Conservation (phyloP, 2,329 filamentous ascomycete species). For the Domatiomyces catenatus region DNA sequence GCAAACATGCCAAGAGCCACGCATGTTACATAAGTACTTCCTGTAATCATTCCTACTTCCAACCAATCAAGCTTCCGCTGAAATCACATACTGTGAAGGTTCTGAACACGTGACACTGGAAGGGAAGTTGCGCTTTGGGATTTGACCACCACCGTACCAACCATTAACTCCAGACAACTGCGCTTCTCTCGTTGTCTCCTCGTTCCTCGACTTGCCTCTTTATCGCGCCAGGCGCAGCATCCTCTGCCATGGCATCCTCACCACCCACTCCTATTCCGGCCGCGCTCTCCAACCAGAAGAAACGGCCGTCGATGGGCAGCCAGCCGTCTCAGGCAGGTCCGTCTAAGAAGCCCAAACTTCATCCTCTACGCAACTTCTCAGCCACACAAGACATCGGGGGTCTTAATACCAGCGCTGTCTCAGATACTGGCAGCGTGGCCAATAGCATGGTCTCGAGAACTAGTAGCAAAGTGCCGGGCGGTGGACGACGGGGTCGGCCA, state of each 20-base stretch:
- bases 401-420: slow-evolving; percentile 12
- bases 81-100: no score
- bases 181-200: neutral
- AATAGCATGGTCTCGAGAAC: slow-evolving; percentile 11
- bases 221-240: neutral
- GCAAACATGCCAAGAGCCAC: no score
- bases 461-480: slow-evolving; percentile 10
- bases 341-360: slow-evolving; percentile 20
- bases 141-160: neutral
- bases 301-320: slow-evolving; percentile 28
- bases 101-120: no score
- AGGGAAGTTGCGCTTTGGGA: neutral
- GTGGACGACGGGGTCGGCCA: slow-evolving; percentile 15
- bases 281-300: slow-evolving; percentile 22
- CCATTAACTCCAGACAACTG: neutral
- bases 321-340: slow-evolving; percentile 21
- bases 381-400: slow-evolving; percentile 13
- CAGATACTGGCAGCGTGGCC: slow-evolving; percentile 16
- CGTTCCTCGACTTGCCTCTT: neutral
- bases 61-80: no score
- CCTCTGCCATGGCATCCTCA: slow-evolving; percentile 13
- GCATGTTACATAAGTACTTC: no score
- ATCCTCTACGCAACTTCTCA: slow-evolving; percentile 34
- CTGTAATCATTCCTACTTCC: no score
- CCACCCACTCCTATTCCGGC: slow-evolving; percentile 14